These are phyloP conservation scores for Acanthamoeba royreba DNA, from an alignment of 208 protist genomes.

Conservation along the genomic window DNA sequence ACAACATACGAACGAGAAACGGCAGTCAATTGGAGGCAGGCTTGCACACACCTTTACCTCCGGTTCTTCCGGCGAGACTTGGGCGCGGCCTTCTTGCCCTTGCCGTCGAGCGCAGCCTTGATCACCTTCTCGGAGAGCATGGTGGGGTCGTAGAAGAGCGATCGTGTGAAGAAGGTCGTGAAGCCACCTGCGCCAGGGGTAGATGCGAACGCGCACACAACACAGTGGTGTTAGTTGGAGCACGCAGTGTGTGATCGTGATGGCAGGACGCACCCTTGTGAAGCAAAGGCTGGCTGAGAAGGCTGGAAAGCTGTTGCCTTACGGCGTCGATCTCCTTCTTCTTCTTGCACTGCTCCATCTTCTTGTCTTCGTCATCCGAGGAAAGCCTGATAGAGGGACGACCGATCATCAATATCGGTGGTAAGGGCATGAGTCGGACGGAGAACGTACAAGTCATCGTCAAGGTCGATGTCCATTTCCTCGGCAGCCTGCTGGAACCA, in stretches of 20 bases:
- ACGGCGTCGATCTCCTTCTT: not conserved
- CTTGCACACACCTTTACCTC: not conserved
- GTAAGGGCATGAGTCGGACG: not conserved
- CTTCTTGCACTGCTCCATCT: not conserved
- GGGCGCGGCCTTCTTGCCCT: not conserved
- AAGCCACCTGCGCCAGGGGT: not conserved
- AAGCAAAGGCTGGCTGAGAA: not conserved
- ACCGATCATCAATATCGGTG: not conserved
- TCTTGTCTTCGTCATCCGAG: not conserved
- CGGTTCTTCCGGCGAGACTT: not conserved
- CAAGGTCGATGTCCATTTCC: conserved; percentile 75
- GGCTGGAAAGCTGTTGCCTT: not conserved
- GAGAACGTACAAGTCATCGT: conserved; percentile 62
- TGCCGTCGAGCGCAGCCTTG: not conserved
- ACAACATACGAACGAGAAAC: not conserved
- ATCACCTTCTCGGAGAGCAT: not conserved
- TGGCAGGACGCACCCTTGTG: not conserved
- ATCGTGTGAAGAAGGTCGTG: not conserved
- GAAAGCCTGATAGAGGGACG: not conserved
- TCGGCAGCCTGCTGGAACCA: conserved; percentile 65
- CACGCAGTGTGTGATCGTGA: not conserved
- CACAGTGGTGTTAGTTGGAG: not conserved
- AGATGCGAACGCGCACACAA: not conserved
- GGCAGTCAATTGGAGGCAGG: not conserved
- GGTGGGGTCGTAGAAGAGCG: not conserved